Evolutionary conservation across 2,329 filamentous ascomycete genomes (phyloP), one percentile per base, ranked within the genome.

Genomic region (Colletotrichum gloeosporioides): DNA sequence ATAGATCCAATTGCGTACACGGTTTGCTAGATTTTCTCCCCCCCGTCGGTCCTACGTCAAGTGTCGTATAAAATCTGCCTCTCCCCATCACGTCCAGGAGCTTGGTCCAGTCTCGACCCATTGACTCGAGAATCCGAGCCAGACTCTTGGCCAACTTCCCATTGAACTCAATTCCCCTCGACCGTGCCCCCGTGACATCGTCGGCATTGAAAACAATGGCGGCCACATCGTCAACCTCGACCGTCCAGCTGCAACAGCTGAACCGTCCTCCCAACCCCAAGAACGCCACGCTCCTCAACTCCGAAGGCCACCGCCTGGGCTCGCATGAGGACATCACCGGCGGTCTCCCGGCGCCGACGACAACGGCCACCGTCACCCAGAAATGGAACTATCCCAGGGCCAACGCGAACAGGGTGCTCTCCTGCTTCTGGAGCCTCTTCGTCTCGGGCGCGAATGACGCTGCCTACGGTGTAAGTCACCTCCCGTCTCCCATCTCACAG

Each of bases 391-490:
- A 85, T 77, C 87, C 90, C 62, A 86, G 82, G 15, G 82, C 82
- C 3, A 92, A 91, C 74, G 83, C 87, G 4, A 84, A 85, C 77
- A 87, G 88, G 12, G 84, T 91, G 1, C 82, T 85, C 3, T 87
- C 91, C 0, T 88, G 89, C 1, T 92, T 92, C 82, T 92, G 87
- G 85, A 88, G 87, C 8, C 90, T 93, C 76, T 79, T 91, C 7
- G 87, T 91, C 2, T 89, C 91, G 81, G 92, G 92, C 0, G 87
- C 89, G 12, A 92, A 91, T 71, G 90, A 92, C 82, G 87, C 89
- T 4, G 89, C 89, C 13, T 91, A 91, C 70, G 90, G 90, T 77
- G 89, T 90, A 82, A 85, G 88, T 84, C 9, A 3, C 53, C 32
- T 5, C 25, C 6, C 18, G 8, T 18, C 6, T n/a, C 4, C 16